Conservation (phyloP, 306 rosid genomes). For the Phaseolus lunatus region DNA sequence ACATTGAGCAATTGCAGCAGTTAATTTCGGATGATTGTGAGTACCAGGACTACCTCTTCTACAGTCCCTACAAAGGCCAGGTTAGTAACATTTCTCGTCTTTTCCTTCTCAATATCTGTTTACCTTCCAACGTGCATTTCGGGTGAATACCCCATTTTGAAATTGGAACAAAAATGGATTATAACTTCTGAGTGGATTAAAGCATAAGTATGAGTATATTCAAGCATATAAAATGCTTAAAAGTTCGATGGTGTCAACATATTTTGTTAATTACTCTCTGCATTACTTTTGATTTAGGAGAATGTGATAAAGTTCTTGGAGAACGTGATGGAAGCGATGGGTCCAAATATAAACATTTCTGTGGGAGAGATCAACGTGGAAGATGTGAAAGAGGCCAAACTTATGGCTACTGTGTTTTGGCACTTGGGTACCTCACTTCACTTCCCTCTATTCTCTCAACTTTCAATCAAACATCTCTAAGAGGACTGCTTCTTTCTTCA, state of each 20-base stretch:
- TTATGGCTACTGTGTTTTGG: constrained; percentile 46
- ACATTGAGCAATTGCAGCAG: constrained; percentile 40
- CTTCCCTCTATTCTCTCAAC: too few species aligned
- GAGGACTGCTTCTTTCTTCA: too few species aligned
- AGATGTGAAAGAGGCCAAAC: constrained; percentile 7
- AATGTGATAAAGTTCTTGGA: constrained; percentile 36
- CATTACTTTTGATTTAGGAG: constrained; percentile 21
- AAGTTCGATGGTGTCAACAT: too few species aligned
- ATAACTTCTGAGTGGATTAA: too few species aligned
- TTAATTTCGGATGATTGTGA: constrained; percentile 49
- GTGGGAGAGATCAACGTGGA: not conserved
- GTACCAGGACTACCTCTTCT: constrained; percentile 57
- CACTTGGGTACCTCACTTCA: constrained; percentile 46
- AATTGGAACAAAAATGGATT: too few species aligned
- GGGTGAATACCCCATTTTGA: too few species aligned
- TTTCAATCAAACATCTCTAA: not conserved
- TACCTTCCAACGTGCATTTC: too few species aligned
- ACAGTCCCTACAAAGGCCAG: constrained; percentile 42
- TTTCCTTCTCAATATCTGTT: not conserved
- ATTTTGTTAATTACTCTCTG: too few species aligned
- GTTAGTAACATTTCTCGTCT: constrained; percentile 33
- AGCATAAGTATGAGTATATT: too few species aligned
- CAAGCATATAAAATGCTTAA: too few species aligned
- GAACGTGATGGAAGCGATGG: constrained; percentile 57
- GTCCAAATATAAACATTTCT: constrained; percentile 36